Percentiles rank a stretch among this genome's conserved stretches.
These are phyloP conservation scores for Tuber calosporum DNA, from an alignment of 495 filamentous ascomycete genomes.

Conservation along the genomic window DNA sequence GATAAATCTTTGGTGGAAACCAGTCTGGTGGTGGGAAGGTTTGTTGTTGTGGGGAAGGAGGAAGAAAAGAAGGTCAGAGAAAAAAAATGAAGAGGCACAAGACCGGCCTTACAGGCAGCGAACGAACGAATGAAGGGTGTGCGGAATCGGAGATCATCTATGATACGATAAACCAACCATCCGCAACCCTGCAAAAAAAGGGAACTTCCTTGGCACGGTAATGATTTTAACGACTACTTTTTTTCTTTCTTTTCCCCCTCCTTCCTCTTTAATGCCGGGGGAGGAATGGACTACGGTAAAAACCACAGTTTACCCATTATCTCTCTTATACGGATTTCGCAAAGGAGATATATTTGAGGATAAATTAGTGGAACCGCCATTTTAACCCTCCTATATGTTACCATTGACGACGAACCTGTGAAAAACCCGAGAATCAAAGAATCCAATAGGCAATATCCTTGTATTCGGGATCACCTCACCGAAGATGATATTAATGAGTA, in stretches of 20 bases:
- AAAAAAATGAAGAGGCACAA: conserved; percentile 1
- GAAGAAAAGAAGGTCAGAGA: neutral
- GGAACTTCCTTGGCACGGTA: neutral
- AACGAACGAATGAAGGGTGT: neutral
- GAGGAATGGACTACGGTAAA: neutral
- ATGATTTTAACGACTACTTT: conserved; percentile 3
- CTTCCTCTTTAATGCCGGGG: neutral
- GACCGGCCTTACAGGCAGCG: neutral
- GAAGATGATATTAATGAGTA: neutral
- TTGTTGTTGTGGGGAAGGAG: neutral
- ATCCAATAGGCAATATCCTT: neutral
- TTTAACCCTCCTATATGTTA: neutral
- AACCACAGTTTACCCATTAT: neutral
- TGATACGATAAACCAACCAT: neutral
- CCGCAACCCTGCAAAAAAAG: neutral
- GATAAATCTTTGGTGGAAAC: neutral
- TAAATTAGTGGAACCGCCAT: neutral
- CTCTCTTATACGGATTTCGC: neutral
- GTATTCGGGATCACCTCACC: neutral
- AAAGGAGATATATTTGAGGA: neutral
- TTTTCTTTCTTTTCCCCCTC: neutral
- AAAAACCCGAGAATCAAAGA: neutral
- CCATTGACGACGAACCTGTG: neutral
- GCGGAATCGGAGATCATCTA: neutral
- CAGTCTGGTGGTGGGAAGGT: neutral